phyloP scores from a whole-genome alignment of 2,329 filamentous ascomycete species.

The Cordyceps javanica region DNA sequence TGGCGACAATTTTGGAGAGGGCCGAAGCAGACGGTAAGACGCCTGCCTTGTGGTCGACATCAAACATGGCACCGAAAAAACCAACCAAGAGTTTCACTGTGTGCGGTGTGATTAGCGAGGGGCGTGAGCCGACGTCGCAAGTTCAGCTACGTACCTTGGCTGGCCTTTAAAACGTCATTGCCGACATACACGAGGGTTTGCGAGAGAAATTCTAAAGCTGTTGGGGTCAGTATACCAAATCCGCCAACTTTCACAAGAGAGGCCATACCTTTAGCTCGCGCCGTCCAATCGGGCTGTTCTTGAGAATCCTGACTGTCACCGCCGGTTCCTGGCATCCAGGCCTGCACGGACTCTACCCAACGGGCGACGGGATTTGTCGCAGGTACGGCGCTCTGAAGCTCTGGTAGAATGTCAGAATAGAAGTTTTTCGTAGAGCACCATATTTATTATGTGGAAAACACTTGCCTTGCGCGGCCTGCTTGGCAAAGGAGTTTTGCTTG shows the following conservation, averaged over 20 bases:
- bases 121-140: background rate
- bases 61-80: constrained; percentile 55
- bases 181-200: constrained; percentile 45
- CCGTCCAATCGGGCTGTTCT: constrained; percentile 44
- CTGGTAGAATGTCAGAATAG: constrained; percentile 23
- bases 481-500: constrained; percentile 33
- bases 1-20: constrained; percentile 41
- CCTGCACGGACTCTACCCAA: constrained; percentile 50
- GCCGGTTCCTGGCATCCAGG: constrained; percentile 44
- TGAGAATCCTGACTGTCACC: constrained; percentile 34
- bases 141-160: constrained; percentile 36
- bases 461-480: constrained; percentile 40
- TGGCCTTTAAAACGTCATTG: constrained; percentile 38
- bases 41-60: constrained; percentile 53
- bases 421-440: no score
- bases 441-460: background rate
- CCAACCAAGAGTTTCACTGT: constrained; percentile 40
- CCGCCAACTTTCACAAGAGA: background rate
- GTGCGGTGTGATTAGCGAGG: background rate
- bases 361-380: constrained; percentile 42
- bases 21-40: constrained; percentile 49
- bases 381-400: constrained; percentile 38
- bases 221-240: background rate
- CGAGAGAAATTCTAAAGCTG: constrained; percentile 52
- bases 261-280: constrained; percentile 44